Conservation (phyloP, 129 eudicot genomes). For the Ambrosia trifida region DNA sequence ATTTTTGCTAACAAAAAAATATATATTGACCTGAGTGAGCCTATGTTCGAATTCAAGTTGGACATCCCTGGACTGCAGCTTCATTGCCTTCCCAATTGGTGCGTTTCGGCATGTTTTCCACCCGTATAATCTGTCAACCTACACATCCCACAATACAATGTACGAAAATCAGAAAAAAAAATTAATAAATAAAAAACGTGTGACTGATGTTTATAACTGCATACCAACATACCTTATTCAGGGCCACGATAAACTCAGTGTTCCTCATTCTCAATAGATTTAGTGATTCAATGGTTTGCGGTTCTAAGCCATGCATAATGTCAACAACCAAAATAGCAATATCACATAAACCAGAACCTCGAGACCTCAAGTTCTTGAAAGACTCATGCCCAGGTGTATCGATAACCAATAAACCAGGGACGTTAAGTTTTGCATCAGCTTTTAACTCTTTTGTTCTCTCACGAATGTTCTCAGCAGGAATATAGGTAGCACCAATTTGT, state of each 20-base stretch:
- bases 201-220: constrained; percentile 4
- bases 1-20: neutral
- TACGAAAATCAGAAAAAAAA: constrained; percentile 16
- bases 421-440: constrained; percentile 89
- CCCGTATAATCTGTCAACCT: constrained; percentile 93
- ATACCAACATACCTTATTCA: constrained; percentile 65
- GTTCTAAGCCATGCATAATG: constrained; percentile 97
- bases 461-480: constrained; percentile 90
- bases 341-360: constrained; percentile 97
- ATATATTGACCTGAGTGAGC: constrained; percentile 53
- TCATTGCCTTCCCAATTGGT: constrained; percentile 86
- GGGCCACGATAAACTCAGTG: constrained; percentile 88
- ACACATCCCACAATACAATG: constrained; percentile 9
- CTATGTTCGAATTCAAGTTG: constrained; percentile 66
- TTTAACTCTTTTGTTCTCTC: constrained; percentile 92
- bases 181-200: neutral
- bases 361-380: constrained; percentile 81
- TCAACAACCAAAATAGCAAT: constrained; percentile 94
- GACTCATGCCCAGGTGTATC: constrained; percentile 99
- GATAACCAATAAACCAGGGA: constrained; percentile 91
- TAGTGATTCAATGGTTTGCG: constrained; percentile 90
- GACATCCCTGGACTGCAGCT: constrained; percentile 82
- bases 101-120: constrained; percentile 90
- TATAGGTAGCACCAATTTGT: constrained; percentile 96
- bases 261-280: constrained; percentile 85